Conservation (phyloP, 2,329 filamentous ascomycete species). For the Trichophaea hybrida region DNA sequence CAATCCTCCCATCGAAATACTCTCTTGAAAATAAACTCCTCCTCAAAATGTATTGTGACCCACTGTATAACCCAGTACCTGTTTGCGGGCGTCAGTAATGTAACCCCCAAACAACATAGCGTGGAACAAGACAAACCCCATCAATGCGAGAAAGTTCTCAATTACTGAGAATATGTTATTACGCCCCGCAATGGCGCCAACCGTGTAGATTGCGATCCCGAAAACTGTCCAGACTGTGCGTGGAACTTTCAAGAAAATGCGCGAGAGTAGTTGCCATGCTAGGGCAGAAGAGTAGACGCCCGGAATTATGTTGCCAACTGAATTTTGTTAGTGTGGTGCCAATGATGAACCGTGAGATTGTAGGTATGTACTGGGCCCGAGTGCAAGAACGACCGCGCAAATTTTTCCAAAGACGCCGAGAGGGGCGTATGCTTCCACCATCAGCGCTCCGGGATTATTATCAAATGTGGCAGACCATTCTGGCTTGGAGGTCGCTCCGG, state of each 20-base stretch:
- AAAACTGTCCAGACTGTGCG: conserved; percentile 46
- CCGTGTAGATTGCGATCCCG: conserved; percentile 47
- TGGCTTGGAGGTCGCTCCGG: conserved; percentile 39
- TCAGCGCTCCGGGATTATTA: conserved; percentile 47
- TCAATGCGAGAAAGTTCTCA: conserved; percentile 53
- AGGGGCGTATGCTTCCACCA: conserved; percentile 46
- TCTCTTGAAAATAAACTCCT: not conserved
- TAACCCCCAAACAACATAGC: no score
- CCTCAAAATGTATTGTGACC: not conserved
- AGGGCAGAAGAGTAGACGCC: conserved; percentile 51
- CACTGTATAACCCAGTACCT: not conserved
- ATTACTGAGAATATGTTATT: conserved; percentile 49
- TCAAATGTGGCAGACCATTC: conserved; percentile 45
- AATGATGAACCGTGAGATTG: not conserved
- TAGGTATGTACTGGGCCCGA: conserved; percentile 33
- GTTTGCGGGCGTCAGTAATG: no score
- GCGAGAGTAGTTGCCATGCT: conserved; percentile 53
- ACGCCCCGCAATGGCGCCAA: conserved; percentile 50
- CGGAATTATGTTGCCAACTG: conserved; percentile 52
- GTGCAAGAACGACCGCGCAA: conserved; percentile 48
- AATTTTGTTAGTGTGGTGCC: not conserved
- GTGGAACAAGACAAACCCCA: conserved; percentile 48
- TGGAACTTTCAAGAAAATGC: conserved; percentile 44
- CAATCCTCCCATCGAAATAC: conserved; percentile 35
- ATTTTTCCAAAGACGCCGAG: conserved; percentile 51